Evolutionary conservation across 305 asterid genomes (phyloP).

Genomic region (Galium porrigens): DNA sequence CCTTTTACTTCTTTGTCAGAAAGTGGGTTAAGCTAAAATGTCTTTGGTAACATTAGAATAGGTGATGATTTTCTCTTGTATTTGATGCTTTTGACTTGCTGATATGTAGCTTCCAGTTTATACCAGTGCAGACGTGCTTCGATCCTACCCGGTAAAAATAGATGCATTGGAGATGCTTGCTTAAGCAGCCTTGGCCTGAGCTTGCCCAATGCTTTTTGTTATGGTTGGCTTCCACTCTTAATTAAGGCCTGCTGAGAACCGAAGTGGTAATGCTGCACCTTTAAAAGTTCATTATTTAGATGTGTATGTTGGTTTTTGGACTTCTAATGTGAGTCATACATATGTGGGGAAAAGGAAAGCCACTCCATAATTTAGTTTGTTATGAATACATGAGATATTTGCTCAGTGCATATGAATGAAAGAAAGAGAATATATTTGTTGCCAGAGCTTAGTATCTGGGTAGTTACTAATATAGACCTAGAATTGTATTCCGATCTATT

Average conservation of each 20-base stretch:
- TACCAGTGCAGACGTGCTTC: background rate
- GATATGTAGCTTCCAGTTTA: background rate
- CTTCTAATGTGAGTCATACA: background rate
- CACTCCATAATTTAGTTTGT: background rate
- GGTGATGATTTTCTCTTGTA: background rate
- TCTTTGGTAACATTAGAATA: background rate
- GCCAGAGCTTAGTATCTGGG: background rate
- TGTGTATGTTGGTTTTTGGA: background rate
- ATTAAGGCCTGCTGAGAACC: background rate
- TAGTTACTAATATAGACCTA: background rate
- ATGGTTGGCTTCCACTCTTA: background rate
- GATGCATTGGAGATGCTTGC: constrained; percentile 3
- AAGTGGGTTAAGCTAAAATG: background rate
- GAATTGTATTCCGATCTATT: too few relatives aligned
- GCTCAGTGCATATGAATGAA: background rate
- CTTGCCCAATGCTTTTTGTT: background rate
- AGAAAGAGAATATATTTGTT: background rate
- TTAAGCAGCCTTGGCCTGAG: constrained; percentile 1
- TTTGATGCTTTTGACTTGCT: background rate
- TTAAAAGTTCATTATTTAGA: background rate
- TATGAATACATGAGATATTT: background rate
- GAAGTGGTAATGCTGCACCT: background rate
- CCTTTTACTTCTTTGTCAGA: background rate
- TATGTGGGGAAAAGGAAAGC: background rate
- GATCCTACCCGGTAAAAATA: background rate